Evolutionary conservation across 2,329 filamentous ascomycete species (phyloP).

Genomic region (Aspergillus udagawae): DNA sequence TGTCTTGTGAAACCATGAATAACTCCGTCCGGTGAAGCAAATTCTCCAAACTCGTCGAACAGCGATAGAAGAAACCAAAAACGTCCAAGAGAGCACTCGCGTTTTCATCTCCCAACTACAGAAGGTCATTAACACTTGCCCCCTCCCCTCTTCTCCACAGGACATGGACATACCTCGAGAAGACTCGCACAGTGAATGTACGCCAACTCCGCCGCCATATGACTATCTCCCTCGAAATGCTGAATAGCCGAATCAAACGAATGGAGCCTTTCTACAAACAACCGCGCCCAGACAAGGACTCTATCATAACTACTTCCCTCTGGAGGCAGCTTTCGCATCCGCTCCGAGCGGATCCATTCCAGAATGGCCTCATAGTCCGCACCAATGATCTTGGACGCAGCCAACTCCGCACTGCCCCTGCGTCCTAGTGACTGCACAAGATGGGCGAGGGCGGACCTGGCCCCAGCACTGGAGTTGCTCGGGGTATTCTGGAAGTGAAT

Average conservation of each 20-base stretch:
- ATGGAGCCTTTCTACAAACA: slow-evolving; percentile 37
- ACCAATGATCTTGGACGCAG: slow-evolving; percentile 9
- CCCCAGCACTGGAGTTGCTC: slow-evolving; percentile 6
- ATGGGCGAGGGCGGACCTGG: slow-evolving; percentile 10
- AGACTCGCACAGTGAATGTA: slow-evolving; percentile 48
- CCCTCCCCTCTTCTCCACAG: rapidly evolving
- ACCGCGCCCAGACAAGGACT: slow-evolving; percentile 37
- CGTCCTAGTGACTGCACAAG: slow-evolving; percentile 12
- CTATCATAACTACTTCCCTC: slow-evolving; percentile 42
- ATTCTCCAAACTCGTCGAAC: slow-evolving; percentile 39
- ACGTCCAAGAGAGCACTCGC: slow-evolving; percentile 46
- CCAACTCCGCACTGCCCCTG: slow-evolving; percentile 11
- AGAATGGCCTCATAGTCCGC: slow-evolving; percentile 9
- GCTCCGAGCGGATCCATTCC: slow-evolving; percentile 38
- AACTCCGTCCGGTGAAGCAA: slow-evolving; percentile 48
- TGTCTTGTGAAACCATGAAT: slow-evolving; percentile 44
- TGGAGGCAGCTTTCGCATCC: slow-evolving; percentile 36
- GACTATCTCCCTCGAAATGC: slow-evolving; percentile 35
- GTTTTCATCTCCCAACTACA: slow-evolving; percentile 47
- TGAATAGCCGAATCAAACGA: slow-evolving; percentile 35
- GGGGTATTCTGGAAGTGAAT: slow-evolving; percentile 2
- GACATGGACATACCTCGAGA: slow-evolving; percentile 40
- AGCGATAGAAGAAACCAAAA: slow-evolving; percentile 52
- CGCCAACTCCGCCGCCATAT: slow-evolving; percentile 45
- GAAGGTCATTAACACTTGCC: not conserved